Percentiles rank a stretch among this genome's conserved stretches.
These are phyloP conservation scores for Pichia phayaonensis DNA, from an alignment of 805 yeast genomes.

Conservation along the genomic window DNA sequence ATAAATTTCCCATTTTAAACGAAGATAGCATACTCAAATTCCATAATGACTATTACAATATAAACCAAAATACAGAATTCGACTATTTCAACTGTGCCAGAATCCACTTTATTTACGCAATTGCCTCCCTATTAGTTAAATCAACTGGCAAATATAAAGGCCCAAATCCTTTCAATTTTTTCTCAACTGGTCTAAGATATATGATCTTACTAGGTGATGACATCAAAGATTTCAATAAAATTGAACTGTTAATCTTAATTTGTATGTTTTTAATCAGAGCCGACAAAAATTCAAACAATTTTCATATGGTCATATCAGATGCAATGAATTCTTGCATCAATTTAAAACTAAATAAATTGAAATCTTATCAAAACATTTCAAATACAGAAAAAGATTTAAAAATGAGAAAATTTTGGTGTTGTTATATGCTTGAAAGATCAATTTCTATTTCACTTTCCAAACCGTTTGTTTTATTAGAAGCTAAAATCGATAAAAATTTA, in stretches of 20 bases:
- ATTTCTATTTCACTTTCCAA: conserved; percentile 56
- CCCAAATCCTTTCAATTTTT: conserved; percentile 46
- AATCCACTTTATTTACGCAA: conserved; percentile 47
- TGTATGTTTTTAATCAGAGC: conserved; percentile 52
- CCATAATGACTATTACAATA: conserved; percentile 40
- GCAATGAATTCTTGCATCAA: conserved; percentile 40
- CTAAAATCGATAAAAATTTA: conserved; percentile 38
- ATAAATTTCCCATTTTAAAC: conserved; percentile 48
- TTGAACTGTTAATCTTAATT: conserved; percentile 45
- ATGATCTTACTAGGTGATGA: conserved; percentile 37
- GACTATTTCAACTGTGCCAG: conserved; percentile 44
- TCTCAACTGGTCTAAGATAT: conserved; percentile 53
- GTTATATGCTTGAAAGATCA: conserved; percentile 53
- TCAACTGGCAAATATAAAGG: conserved; percentile 51
- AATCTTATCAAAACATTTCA: conserved; percentile 27
- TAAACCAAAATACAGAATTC: conserved; percentile 31
- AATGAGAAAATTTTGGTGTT: conserved; percentile 57
- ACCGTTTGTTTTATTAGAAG: conserved; percentile 46
- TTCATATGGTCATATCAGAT: conserved; percentile 46
- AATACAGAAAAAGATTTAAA: conserved; percentile 29
- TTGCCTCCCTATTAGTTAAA: conserved; percentile 44
- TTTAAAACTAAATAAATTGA: conserved; percentile 31
- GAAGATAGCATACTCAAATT: conserved; percentile 44
- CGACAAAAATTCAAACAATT: conserved; percentile 49
- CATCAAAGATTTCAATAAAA: conserved; percentile 34